Evolutionary conservation across 208 protist species (phyloP).

Genomic region (Strigomonas oncopelti): DNA sequence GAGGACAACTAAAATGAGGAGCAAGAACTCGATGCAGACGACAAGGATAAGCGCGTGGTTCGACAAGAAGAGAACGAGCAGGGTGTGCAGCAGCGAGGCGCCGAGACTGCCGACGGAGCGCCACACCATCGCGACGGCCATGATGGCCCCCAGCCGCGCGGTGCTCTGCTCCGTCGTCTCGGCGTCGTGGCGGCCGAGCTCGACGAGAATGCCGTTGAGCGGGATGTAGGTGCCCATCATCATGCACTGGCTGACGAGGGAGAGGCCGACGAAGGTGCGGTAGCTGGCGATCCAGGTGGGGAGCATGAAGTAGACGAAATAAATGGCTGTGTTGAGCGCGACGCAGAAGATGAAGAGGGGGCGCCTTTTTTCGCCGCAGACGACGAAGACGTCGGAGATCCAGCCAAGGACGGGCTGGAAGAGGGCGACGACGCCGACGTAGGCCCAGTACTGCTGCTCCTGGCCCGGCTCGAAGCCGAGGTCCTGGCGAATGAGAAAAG

Average conservation of each 20-base stretch:
- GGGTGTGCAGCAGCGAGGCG: constrained; percentile 27
- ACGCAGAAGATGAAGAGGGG: constrained; percentile 33
- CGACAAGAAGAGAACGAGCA: constrained; percentile 13
- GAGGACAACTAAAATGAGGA: constrained; percentile 28
- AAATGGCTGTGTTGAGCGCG: constrained; percentile 25
- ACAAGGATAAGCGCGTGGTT: constrained; percentile 18
- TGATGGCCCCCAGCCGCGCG: constrained; percentile 35
- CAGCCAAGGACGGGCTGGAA: constrained; percentile 30
- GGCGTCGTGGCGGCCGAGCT: constrained; percentile 34
- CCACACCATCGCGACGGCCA: constrained; percentile 47
- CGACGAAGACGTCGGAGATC: constrained; percentile 29
- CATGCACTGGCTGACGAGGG: constrained; percentile 26
- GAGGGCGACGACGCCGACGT: constrained; percentile 30
- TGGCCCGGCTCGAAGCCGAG: constrained; percentile 26
- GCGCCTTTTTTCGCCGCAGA: constrained; percentile 37
- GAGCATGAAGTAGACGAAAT: constrained; percentile 17
- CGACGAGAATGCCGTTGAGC: constrained; percentile 45
- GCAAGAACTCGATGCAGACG: constrained; percentile 16
- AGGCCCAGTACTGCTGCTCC: constrained; percentile 40
- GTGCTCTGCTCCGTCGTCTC: constrained; percentile 41
- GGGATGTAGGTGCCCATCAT: constrained; percentile 47
- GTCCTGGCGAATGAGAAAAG: constrained; percentile 31
- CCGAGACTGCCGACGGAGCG: constrained; percentile 32
- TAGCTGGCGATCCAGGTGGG: constrained; percentile 12
- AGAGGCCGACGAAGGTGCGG: constrained; percentile 23